Evolutionary conservation across 164 flowering plant species (phyloP).

Genomic region (Platanus orientalis): DNA sequence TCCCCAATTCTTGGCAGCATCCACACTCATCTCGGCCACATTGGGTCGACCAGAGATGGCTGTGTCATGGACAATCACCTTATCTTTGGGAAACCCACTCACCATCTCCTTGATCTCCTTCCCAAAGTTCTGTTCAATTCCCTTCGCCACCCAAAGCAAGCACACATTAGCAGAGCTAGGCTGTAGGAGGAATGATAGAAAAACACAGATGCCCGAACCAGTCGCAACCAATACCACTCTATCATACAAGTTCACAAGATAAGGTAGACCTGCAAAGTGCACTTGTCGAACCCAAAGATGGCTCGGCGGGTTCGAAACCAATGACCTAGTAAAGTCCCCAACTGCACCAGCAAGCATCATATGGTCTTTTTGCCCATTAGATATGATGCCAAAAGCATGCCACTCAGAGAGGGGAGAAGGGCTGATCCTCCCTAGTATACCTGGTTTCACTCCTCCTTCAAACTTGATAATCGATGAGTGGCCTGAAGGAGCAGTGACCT

Average conservation of each 20-base stretch:
- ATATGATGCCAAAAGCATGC: no score
- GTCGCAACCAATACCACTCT: constrained; percentile 60
- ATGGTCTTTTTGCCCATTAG: constrained; percentile 52
- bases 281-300: constrained; percentile 60
- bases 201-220: constrained; percentile 68
- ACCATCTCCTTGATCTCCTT: constrained; percentile 46
- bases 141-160: constrained; percentile 60
- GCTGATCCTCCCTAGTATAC: constrained; percentile 23
- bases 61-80: constrained; percentile 62
- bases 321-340: constrained; percentile 66
- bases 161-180: constrained; percentile 43
- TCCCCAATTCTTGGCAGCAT: no score
- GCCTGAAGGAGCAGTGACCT: constrained; percentile 41
- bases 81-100: constrained; percentile 42
- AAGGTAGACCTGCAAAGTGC: constrained; percentile 67
- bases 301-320: constrained; percentile 55
- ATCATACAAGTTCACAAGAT: constrained; percentile 55
- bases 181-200: constrained; percentile 56
- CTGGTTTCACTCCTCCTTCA: constrained; percentile 51
- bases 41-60: constrained; percentile 53
- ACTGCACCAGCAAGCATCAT: constrained; percentile 81
- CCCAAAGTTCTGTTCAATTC: constrained; percentile 52
- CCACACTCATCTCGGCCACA: no score
- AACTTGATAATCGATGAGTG: constrained; percentile 66
- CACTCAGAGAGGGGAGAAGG: constrained; percentile 54